Evolutionary conservation across 2,329 filamentous ascomycete species (phyloP), one percentile per base, ranked within the genome.

Genomic region (Phaeosphaeria sp.): DNA sequence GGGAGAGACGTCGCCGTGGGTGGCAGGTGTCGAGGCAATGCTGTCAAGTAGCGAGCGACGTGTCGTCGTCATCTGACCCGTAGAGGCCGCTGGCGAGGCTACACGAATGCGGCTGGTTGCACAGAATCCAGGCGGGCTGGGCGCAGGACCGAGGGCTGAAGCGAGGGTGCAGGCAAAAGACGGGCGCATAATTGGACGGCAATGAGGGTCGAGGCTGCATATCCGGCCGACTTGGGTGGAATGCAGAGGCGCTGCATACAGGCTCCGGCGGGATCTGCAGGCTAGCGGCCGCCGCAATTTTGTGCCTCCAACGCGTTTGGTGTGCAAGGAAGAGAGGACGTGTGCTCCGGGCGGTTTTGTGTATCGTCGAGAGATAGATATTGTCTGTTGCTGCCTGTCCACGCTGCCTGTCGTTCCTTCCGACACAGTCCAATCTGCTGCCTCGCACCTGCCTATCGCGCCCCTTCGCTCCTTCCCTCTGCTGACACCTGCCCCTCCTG

Each of bases 231-330:
- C 6, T n/a, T 39, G 36, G 42, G 42, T 44, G 42, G 42, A 44
- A 44, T 44, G 42, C 42, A 44, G 42, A 17, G 17, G 18, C 17
- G 42, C 25, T 27, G 25, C 25, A 27, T 27, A 27, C 36, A 39
- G 36, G 36, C 36, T 39, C 17, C 36, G 36, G 36, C 36, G 42
- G 42, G 42, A 44, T 44, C 42, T 44, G 42, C 42, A 44, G 20
- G 42, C 15, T 21, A 24, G 63, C 63, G 60, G 48, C 50, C 57
- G 55, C 54, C 42, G 30, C 55, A 63, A 63, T 59, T 63, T 62
- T 65, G 51, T 39, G 36, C 46, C 22, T 55, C 51, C 22, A 47
- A 49, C 55, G 49, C 53, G 49, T 58, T 48, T 53, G 49, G 39
- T 20, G 51, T 50, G 42, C 42, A 24, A 44, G 42, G 18, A 39